phyloP scores from a whole-genome alignment of 2,329 filamentous ascomycete species.

The Fusarium redolens region DNA sequence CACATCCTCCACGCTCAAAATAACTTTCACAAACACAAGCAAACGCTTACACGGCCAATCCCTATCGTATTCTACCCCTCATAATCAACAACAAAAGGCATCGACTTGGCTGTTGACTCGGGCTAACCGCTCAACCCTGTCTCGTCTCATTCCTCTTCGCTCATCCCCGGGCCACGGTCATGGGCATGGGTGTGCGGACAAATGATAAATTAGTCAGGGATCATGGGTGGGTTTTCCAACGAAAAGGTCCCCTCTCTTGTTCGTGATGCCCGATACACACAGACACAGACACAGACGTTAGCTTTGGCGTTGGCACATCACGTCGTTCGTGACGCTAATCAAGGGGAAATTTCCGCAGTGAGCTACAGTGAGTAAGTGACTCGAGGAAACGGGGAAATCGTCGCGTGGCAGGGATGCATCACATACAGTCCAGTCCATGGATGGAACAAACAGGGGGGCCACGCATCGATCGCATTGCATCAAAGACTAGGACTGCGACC shows the following conservation, averaged over 20 bases:
- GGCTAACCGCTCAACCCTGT: conserved; percentile 13
- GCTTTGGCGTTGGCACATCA: not conserved
- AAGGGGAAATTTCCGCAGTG: conserved; percentile 27
- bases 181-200: conserved; percentile 19
- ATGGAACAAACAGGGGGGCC: conserved; percentile 25
- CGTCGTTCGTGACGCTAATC: conserved; percentile 9
- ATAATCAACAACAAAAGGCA: conserved; percentile 1
- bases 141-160: conserved; percentile 28
- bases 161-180: conserved; percentile 30
- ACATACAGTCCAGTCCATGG: not conserved
- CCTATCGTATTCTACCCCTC: conserved; percentile 26
- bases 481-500: conserved; percentile 10
- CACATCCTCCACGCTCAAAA: conserved; percentile 1
- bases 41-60: conserved; percentile 31
- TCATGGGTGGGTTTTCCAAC: conserved; percentile 15
- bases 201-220: conserved; percentile 40
- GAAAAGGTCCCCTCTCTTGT: not conserved
- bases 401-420: conserved; percentile 28
- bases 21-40: not conserved
- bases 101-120: conserved; percentile 15
- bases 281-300: not conserved
- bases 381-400: conserved; percentile 4
- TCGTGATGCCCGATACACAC: conserved; percentile 1
- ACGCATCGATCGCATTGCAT: conserved; percentile 35
- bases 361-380: not conserved